Evolutionary conservation across 257 asterid species (phyloP).

Genomic region (Solanum commersonii): DNA sequence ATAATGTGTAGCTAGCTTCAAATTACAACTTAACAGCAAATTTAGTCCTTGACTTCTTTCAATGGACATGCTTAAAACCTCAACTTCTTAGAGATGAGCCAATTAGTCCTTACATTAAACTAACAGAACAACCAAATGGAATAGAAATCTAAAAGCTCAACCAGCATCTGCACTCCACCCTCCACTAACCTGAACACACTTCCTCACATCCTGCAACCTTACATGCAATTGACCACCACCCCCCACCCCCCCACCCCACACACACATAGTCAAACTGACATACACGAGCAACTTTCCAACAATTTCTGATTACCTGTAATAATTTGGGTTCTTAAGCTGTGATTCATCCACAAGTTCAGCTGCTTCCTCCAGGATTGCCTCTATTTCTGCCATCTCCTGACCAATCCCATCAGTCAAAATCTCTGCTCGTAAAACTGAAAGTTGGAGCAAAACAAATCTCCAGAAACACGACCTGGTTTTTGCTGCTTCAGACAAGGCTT

Average conservation of each 20-base stretch:
- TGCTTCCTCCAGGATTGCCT: constrained; percentile 90
- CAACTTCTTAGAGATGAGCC: not conserved
- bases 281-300: not conserved
- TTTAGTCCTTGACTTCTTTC: not conserved
- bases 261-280: not conserved
- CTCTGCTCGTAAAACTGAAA: constrained; percentile 60
- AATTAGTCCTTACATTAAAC: not conserved
- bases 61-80: not conserved
- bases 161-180: not conserved
- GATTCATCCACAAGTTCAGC: constrained; percentile 94
- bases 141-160: not conserved
- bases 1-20: not conserved
- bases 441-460: constrained; percentile 84
- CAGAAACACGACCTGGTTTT: constrained; percentile 74
- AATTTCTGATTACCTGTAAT: constrained; percentile 57
- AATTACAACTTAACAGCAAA: not conserved
- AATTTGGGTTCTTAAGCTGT: constrained; percentile 76
- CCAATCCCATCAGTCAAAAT: constrained; percentile 56
- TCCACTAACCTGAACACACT: not conserved
- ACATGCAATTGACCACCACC: not conserved
- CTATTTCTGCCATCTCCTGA: constrained; percentile 81
- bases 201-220: not conserved
- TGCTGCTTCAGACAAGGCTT: constrained; percentile 76
- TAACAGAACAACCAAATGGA: not conserved
- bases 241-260: not conserved